A percentile compares a stretch with the other conserved stretches of the same genome.
These are phyloP conservation scores for Dipodascopsis tothii DNA, from an alignment of 805 yeast genomes.

Conservation along the genomic window DNA sequence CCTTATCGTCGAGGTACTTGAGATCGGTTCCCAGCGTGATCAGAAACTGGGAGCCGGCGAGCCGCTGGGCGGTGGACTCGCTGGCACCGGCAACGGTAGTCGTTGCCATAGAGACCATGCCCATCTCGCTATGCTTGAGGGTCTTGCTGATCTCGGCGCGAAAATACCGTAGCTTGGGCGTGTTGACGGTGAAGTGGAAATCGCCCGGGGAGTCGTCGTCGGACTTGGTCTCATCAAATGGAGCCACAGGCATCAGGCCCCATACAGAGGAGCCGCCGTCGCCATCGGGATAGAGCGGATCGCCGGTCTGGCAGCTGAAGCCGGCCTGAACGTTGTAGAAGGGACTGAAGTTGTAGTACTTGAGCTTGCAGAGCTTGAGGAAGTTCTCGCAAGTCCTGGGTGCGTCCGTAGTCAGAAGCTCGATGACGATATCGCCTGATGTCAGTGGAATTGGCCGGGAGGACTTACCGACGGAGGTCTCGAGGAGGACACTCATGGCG, in stretches of 20 bases:
- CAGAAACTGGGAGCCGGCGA: slow-evolving; percentile 35
- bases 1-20: slow-evolving; percentile 23
- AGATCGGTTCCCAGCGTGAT: slow-evolving; percentile 34
- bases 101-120: slow-evolving; percentile 33
- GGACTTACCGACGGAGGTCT: slow-evolving; percentile 35
- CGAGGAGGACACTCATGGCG: slow-evolving; percentile 37
- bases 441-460: neutral
- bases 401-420: slow-evolving; percentile 34
- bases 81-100: neutral
- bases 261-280: slow-evolving; percentile 32
- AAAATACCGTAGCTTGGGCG: slow-evolving; percentile 14
- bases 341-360: slow-evolving; percentile 47
- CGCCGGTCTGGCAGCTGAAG: slow-evolving; percentile 41
- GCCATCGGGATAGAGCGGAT: slow-evolving; percentile 39
- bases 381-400: slow-evolving; percentile 42
- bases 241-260: slow-evolving; percentile 25
- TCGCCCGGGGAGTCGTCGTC: neutral
- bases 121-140: slow-evolving; percentile 29
- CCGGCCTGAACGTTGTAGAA: slow-evolving; percentile 40
- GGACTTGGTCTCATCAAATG: neutral
- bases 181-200: slow-evolving; percentile 2
- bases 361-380: slow-evolving; percentile 46
- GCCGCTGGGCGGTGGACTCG: slow-evolving; percentile 8
- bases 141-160: slow-evolving; percentile 26
- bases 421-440: slow-evolving; percentile 46